Conservation (phyloP, 805 yeast genomes). For the Metschnikowia lochheadii region DNA sequence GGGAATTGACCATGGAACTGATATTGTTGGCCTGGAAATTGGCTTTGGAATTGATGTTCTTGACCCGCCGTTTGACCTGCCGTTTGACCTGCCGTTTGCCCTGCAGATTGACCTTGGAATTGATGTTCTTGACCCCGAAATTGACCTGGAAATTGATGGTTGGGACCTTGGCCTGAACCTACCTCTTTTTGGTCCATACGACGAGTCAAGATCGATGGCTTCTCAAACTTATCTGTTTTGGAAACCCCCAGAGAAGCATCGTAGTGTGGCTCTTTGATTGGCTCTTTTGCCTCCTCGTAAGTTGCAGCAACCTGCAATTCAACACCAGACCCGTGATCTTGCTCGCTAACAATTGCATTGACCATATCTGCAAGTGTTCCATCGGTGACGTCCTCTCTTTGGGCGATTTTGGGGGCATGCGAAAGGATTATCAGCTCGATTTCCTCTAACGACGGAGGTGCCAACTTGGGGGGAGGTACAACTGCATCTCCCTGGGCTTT, state of each 20-base stretch:
- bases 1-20: too few species aligned
- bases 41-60: too few species aligned
- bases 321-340: neutral
- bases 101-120: too few species aligned
- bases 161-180: neutral
- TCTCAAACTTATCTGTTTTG: neutral
- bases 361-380: constrained; percentile 16
- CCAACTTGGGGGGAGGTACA: constrained; percentile 3
- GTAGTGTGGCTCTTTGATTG: neutral
- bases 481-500: neutral
- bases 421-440: constrained; percentile 33
- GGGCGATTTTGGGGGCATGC: constrained; percentile 26
- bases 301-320: neutral
- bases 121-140: too few species aligned
- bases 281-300: neutral
- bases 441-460: constrained; percentile 32
- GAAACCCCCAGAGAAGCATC: neutral
- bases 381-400: constrained; percentile 8
- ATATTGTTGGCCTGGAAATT: too few species aligned
- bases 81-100: too few species aligned
- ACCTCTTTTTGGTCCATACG: neutral
- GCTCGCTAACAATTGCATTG: constrained; percentile 14
- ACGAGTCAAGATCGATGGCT: neutral
- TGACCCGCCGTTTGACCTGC: too few species aligned
- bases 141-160: too few species aligned